Evolutionary conservation across 495 filamentous ascomycete genomes (phyloP).

Genomic region (Penicillium manginii): DNA sequence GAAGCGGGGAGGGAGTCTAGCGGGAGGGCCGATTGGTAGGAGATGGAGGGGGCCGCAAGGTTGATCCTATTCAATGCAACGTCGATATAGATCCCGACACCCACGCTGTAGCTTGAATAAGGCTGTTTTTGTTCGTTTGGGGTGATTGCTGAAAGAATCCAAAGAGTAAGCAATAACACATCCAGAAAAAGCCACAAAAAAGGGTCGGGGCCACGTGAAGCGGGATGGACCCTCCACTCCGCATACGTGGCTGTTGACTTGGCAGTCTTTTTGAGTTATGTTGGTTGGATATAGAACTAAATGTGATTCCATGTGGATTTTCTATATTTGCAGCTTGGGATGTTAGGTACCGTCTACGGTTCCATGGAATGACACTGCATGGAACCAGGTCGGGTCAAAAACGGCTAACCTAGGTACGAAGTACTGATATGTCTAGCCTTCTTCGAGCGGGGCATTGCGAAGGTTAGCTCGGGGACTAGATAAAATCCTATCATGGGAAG

Average conservation of each 20-base stretch:
- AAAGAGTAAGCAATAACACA: not conserved
- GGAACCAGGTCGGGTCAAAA: too few species aligned
- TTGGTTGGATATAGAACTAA: not conserved
- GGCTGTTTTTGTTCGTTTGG: too few species aligned
- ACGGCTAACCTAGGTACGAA: too few species aligned
- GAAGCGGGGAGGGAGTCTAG: not conserved
- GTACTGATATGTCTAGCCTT: too few species aligned
- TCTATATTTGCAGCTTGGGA: not conserved
- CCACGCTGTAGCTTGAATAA: not conserved
- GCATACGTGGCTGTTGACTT: constrained; percentile 3
- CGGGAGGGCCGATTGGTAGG: not conserved
- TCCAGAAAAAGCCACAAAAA: not conserved
- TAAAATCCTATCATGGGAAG: not conserved
- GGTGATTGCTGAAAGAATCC: not conserved
- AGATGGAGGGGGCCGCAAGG: not conserved
- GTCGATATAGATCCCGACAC: not conserved
- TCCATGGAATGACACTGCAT: too few species aligned
- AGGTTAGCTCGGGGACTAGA: not conserved
- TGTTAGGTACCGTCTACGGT: too few species aligned
- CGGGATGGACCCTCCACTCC: not conserved
- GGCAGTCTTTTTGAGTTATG: not conserved
- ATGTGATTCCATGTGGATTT: not conserved
- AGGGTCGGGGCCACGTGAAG: not conserved
- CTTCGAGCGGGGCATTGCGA: not conserved
- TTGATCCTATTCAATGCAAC: not conserved